Evolutionary conservation across 1,139 yeast genomes (phyloP).

Genomic region (Pichia sp.): DNA sequence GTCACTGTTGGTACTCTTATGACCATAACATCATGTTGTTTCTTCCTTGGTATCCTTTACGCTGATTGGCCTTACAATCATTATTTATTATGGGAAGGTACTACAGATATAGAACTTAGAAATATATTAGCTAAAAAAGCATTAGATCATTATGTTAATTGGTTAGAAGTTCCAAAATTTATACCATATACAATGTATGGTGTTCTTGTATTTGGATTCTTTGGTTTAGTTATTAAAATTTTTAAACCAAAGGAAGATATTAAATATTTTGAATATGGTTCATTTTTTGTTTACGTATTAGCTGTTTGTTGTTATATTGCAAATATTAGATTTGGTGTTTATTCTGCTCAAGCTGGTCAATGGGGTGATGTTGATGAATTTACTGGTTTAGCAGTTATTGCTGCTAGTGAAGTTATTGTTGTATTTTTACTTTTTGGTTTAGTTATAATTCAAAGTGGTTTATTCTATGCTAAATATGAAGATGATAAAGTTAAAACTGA

Average conservation of each 20-base stretch:
- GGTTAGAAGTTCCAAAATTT: constrained; percentile 59
- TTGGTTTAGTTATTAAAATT: constrained; percentile 71
- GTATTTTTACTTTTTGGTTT: constrained; percentile 71
- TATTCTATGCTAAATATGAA: constrained; percentile 83
- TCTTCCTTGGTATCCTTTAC: constrained; percentile 73
- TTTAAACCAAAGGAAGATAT: constrained; percentile 82
- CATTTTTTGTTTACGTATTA: constrained; percentile 63
- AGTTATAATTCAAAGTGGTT: constrained; percentile 75
- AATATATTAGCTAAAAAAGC: constrained; percentile 38
- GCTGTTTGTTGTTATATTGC: constrained; percentile 77
- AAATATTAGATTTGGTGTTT: constrained; percentile 76
- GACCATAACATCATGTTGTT: constrained; percentile 44
- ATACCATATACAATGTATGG: constrained; percentile 58
- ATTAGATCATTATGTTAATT: constrained; percentile 62
- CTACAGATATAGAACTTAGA: constrained; percentile 47
- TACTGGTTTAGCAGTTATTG: constrained; percentile 87
- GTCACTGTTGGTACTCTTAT: constrained; percentile 19
- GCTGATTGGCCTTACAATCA: constrained; percentile 80
- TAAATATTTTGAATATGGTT: constrained; percentile 84
- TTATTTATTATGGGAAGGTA: constrained; percentile 60
- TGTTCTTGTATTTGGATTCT: constrained; percentile 47
- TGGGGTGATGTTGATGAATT: constrained; percentile 93
- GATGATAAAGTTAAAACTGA: constrained; percentile 50
- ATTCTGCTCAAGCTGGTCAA: constrained; percentile 58
- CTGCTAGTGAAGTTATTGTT: constrained; percentile 80